Evolutionary conservation across 1,139 yeast genomes (phyloP).

Genomic region (Meyerozyma smithsonii): DNA sequence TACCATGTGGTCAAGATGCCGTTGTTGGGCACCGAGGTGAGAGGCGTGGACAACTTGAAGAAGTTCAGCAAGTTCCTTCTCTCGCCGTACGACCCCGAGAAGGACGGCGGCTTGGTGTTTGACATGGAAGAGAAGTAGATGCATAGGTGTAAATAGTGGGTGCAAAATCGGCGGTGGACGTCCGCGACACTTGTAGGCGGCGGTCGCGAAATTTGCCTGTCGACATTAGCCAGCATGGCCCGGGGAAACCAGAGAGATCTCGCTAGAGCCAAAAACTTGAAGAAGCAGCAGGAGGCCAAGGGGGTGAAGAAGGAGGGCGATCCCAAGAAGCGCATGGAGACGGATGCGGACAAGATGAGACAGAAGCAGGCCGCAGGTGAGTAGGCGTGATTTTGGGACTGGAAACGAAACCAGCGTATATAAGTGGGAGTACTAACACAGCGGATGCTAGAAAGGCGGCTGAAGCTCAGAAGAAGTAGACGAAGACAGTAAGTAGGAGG

Average conservation of each 20-base stretch:
- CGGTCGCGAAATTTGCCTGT: background rate
- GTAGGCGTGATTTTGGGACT: slow-evolving; percentile 19
- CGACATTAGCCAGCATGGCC: slow-evolving; percentile 51
- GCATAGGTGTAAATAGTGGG: background rate
- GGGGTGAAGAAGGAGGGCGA: slow-evolving; percentile 73
- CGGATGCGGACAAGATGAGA: slow-evolving; percentile 84
- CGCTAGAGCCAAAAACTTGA: slow-evolving; percentile 83
- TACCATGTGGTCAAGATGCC: slow-evolving; percentile 96
- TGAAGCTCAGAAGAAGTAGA: slow-evolving; percentile 1
- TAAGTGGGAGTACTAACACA: slow-evolving; percentile 3
- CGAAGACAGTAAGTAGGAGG: background rate
- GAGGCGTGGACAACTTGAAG: slow-evolving; percentile 83
- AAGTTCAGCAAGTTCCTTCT: slow-evolving; percentile 67
- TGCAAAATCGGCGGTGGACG: background rate
- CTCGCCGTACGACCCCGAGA: slow-evolving; percentile 66
- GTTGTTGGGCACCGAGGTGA: slow-evolving; percentile 84
- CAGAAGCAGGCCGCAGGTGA: slow-evolving; percentile 79
- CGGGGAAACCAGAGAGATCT: slow-evolving; percentile 96
- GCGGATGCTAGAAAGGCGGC: slow-evolving; percentile 2
- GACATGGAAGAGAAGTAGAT: slow-evolving; percentile 54
- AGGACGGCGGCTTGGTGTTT: slow-evolving; percentile 55
- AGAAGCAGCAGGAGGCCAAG: slow-evolving; percentile 67
- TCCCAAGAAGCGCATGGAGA: slow-evolving; percentile 77
- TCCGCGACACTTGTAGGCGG: background rate
- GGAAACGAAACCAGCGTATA: too few relatives aligned